Evolutionary conservation across 306 rosid genomes (phyloP).

Genomic region (Cucurbita argyrosperma): DNA sequence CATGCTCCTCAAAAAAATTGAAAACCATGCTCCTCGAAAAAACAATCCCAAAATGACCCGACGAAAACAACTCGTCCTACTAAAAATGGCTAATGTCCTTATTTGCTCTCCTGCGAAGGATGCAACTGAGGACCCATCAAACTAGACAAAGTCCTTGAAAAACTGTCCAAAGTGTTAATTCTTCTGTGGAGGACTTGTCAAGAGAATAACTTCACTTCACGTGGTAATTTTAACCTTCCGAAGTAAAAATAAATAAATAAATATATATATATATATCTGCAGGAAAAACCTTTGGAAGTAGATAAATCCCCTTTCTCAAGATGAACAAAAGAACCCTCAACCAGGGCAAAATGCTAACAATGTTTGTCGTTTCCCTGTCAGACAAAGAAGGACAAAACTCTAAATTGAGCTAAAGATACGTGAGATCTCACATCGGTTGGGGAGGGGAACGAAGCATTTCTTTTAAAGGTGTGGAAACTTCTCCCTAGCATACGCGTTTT

Average conservation of each 20-base stretch:
- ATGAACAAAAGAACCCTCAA: not conserved
- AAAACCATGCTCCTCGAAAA: not conserved
- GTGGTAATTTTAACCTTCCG: not conserved
- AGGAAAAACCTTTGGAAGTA: not conserved
- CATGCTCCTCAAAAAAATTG: not conserved
- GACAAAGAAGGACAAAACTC: not conserved
- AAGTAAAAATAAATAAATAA: too few species aligned
- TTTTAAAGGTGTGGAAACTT: too few species aligned
- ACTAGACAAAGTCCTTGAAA: not conserved
- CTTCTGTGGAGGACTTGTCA: not conserved
- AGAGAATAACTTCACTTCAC: not conserved
- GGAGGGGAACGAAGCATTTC: too few species aligned
- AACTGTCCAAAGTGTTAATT: not conserved
- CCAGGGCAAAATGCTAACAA: not conserved
- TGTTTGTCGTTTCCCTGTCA: not conserved
- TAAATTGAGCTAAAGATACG: not conserved
- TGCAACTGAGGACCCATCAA: not conserved
- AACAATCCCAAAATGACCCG: not conserved
- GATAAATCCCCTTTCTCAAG: not conserved
- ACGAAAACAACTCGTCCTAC: not conserved
- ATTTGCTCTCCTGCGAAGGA: not conserved
- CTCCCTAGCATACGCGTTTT: too few species aligned
- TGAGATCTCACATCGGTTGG: too few species aligned
- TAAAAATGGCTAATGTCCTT: not conserved
- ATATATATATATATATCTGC: not conserved